Conservation (phyloP, 2,329 filamentous ascomycete species). For the Alternaria tenuissima region DNA sequence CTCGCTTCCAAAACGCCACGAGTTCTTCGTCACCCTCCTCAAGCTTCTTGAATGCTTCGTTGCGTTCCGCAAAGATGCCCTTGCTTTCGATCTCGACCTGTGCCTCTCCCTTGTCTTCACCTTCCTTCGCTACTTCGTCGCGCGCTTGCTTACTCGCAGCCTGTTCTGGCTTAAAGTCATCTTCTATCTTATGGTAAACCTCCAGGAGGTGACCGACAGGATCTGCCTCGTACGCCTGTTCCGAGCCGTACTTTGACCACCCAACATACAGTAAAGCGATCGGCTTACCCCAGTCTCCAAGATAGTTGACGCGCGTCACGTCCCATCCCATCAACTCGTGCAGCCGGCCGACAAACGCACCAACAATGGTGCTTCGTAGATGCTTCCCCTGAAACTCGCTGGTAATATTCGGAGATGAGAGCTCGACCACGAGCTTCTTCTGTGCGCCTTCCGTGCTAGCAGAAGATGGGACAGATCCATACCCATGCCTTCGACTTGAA, state of each 20-base stretch:
- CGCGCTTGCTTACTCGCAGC: constrained; percentile 63
- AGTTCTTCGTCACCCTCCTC: constrained; percentile 71
- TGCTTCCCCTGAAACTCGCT: constrained; percentile 74
- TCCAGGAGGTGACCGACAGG: constrained; percentile 76
- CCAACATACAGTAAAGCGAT: constrained; percentile 70
- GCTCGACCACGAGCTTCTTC: constrained; percentile 71
- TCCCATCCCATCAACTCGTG: constrained; percentile 69
- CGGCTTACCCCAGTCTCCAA: constrained; percentile 74
- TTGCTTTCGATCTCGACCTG: constrained; percentile 40
- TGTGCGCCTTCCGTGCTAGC: constrained; percentile 54
- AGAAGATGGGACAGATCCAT: constrained; percentile 52
- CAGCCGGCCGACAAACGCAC: constrained; percentile 67
- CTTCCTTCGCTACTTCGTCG: constrained; percentile 59
- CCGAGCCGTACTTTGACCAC: constrained; percentile 71
- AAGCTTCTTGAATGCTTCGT: constrained; percentile 73
- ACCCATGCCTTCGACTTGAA: constrained; percentile 61
- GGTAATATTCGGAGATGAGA: constrained; percentile 78
- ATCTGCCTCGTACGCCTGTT: constrained; percentile 68
- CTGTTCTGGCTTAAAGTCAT: constrained; percentile 66
- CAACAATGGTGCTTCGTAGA: constrained; percentile 72
- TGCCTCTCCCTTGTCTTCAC: constrained; percentile 54
- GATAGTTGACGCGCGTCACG: constrained; percentile 69
- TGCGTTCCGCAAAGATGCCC: constrained; percentile 44
- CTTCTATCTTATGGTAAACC: constrained; percentile 72
- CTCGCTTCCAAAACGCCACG: constrained; percentile 69